Percentiles rank a stretch among this genome's conserved stretches.
These are phyloP conservation scores for slime mould (Dictyostelium discoideum) DNA, from an alignment of 78 protist species.

Conservation along the genomic window DNA sequence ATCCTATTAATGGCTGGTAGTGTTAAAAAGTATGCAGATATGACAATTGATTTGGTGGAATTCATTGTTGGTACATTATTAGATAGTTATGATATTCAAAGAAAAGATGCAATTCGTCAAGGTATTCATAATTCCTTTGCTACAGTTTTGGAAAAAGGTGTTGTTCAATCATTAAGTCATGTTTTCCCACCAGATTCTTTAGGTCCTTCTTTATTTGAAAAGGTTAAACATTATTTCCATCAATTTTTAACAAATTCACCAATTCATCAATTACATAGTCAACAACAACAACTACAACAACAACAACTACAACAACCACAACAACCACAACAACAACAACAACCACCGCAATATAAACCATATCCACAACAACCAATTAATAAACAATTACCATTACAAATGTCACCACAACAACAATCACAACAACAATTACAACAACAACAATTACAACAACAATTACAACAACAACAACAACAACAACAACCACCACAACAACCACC, in stretches of 20 bases:
- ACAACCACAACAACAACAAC: background rate
- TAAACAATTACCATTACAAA: background rate
- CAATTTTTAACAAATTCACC: constrained; percentile 24
- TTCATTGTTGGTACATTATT: constrained; percentile 42
- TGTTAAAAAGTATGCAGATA: constrained; percentile 79
- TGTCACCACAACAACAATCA: background rate
- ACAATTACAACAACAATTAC: background rate
- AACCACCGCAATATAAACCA: background rate
- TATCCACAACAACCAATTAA: constrained; percentile 1
- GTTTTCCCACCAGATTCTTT: constrained; percentile 39
- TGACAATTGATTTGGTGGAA: constrained; percentile 81
- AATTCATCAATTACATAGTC: background rate
- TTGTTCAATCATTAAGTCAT: constrained; percentile 36
- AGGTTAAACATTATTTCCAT: constrained; percentile 17
- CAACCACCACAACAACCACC: background rate
- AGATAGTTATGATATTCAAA: constrained; percentile 41
- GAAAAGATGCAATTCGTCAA: constrained; percentile 43
- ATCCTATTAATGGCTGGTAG: constrained; percentile 80
- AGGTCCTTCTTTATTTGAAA: constrained; percentile 51
- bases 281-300: background rate
- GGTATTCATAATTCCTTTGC: constrained; percentile 65
- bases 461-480: background rate
- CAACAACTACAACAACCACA: background rate
- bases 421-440: background rate
- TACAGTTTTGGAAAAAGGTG: constrained; percentile 51